Base-by-base conservation (phyloP, 1,139 yeast genomes). In the Magnusiomyces suaveolens region DNA sequence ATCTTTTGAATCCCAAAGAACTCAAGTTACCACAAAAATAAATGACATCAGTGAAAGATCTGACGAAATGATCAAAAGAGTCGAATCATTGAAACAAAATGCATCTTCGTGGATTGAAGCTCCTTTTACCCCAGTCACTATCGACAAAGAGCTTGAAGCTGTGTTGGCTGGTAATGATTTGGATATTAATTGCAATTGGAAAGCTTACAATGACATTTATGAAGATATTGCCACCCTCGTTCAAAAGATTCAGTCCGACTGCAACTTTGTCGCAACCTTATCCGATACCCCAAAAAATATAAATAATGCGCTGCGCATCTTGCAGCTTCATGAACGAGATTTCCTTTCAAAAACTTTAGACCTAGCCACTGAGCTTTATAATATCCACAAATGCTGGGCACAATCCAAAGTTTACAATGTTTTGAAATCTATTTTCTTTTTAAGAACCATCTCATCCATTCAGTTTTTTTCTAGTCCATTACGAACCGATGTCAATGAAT, bases 381-480 rank as follows among this genome's bases (percentile, higher is more conserved):
- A 59, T 26, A 55, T 59, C 25, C 54, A 54, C n/a, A 24, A 54
- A 1, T 46, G 39, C 46, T 60, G 60, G 64, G 57, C 46, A 25
- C 50, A 26, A 44, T 56, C 48, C 32, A 61, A 58, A 47, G 56
- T 52, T 38, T 57, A 52, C 50, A 54, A 55, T 32, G 68, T 64
- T 52, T 50, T 41, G 14, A 49, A 50, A 20, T 60, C 62, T 43
- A 50, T 60, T 32, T 55, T 52, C 12, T 62, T 56, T 36, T 60
- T 70, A 36, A 56, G 60, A 36, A 56, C 59, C 3, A 61, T 71
- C 1, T 65, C 72, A 1, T 60, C 57, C 14, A 59, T 69, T 6
- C 75, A 72, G 51, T 59, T 60, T 36, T 59, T 61, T 6, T 64
- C 69, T 14, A 62, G 66, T 18, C 60, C 63, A 20, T 58, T 70